A percentile compares a stretch with the other conserved stretches of the same genome.
These are phyloP conservation scores for Vitis labrusca DNA, from an alignment of 164 flowering plant genomes.

Conservation along the genomic window DNA sequence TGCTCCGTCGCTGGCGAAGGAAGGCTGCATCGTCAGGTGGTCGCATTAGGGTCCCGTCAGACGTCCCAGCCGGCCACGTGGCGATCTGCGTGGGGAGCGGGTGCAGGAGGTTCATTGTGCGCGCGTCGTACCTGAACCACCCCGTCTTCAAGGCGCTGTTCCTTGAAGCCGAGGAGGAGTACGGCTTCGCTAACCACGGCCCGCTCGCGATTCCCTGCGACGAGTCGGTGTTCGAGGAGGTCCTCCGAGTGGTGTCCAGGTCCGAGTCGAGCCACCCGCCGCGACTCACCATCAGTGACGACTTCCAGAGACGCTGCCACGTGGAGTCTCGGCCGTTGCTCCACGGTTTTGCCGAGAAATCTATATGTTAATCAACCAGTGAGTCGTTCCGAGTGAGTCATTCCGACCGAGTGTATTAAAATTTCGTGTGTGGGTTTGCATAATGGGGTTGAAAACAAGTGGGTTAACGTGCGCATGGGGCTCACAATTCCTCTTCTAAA, in stretches of 20 bases:
- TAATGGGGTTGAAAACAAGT: no score
- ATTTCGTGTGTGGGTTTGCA: no score
- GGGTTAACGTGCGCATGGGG: no score
- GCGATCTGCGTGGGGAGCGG: slow-evolving; percentile 31
- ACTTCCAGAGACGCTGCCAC: slow-evolving; percentile 27
- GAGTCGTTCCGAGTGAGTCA: slow-evolving; percentile 17
- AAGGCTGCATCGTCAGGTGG: slow-evolving; percentile 28
- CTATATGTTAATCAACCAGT: slow-evolving; percentile 23
- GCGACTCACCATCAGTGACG: slow-evolving; percentile 17
- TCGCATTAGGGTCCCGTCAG: slow-evolving; percentile 10
- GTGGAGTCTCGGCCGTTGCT: slow-evolving; percentile 35
- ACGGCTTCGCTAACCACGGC: slow-evolving; percentile 35
- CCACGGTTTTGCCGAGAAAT: slow-evolving; percentile 18
- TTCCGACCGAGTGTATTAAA: not conserved
- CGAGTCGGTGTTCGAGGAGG: slow-evolving; percentile 33
- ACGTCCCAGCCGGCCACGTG: slow-evolving; percentile 42
- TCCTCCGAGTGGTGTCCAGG: slow-evolving; percentile 27
- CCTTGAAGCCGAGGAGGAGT: slow-evolving; percentile 38
- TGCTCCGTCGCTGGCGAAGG: slow-evolving; percentile 50
- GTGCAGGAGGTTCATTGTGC: slow-evolving; percentile 28
- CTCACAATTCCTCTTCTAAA: no score
- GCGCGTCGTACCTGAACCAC: slow-evolving; percentile 40
- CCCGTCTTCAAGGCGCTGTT: slow-evolving; percentile 29
- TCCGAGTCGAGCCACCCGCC: slow-evolving; percentile 17
- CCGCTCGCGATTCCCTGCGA: slow-evolving; percentile 44